A percentile compares a stretch with the other conserved stretches of the same genome.
These are phyloP conservation scores for Zygosaccharomyces lentus DNA, from an alignment of 805 yeast species.

Conservation along the genomic window DNA sequence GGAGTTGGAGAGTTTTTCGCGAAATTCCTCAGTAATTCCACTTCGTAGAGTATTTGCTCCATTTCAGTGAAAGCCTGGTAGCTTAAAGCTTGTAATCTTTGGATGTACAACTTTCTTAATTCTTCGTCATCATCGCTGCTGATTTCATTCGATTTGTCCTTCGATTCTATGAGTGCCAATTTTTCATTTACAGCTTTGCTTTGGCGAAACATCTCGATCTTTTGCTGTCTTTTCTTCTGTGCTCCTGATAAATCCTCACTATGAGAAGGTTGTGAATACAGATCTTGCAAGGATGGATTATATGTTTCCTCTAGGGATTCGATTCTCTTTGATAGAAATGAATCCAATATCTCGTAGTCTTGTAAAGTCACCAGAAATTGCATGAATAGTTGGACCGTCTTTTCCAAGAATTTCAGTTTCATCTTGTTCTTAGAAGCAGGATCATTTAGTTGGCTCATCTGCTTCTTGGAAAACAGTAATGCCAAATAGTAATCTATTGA, in stretches of 20 bases:
- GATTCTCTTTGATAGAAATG: slow-evolving; percentile 37
- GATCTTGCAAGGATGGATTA: slow-evolving; percentile 38
- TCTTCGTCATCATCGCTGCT: slow-evolving; percentile 57
- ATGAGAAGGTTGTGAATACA: slow-evolving; percentile 20
- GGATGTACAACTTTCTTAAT: slow-evolving; percentile 50
- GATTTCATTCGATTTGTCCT: slow-evolving; percentile 33
- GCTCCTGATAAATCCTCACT: slow-evolving; percentile 24
- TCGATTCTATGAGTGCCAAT: slow-evolving; percentile 39
- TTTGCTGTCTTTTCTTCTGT: slow-evolving; percentile 56
- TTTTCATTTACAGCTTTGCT: slow-evolving; percentile 51
- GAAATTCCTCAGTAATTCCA: slow-evolving; percentile 52
- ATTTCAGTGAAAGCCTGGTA: slow-evolving; percentile 52
- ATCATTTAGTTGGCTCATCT: slow-evolving; percentile 18
- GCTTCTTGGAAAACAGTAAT: slow-evolving; percentile 28
- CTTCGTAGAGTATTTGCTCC: slow-evolving; percentile 60
- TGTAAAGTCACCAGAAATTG: slow-evolving; percentile 44
- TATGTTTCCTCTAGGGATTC: slow-evolving; percentile 40
- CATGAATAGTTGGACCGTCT: slow-evolving; percentile 42
- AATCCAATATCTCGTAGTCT: slow-evolving; percentile 43
- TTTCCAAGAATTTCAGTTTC: slow-evolving; percentile 37
- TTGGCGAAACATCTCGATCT: slow-evolving; percentile 61
- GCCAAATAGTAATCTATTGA: slow-evolving; percentile 60
- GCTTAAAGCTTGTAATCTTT: slow-evolving; percentile 50
- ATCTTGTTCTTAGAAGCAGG: slow-evolving; percentile 19
- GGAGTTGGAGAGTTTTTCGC: slow-evolving; percentile 21